Base-by-base conservation (phyloP, 2,329 filamentous ascomycete species). In the Lasiodiplodia hormozganensis region DNA sequence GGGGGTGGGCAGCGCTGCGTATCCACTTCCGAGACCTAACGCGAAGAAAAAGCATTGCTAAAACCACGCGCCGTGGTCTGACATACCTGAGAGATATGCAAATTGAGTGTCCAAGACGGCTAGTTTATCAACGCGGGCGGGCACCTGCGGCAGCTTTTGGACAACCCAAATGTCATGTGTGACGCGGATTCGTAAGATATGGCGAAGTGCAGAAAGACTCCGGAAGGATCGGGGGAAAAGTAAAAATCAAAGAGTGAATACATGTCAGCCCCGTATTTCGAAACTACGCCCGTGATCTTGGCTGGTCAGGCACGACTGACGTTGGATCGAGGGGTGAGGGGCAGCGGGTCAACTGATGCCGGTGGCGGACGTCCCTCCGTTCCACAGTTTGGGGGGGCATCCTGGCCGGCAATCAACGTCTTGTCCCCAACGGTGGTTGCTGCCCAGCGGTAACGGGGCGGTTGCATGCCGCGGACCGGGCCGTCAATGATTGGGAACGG, bases 31-130 rank as follows among this genome's bases (percentile, higher is more conserved):
- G 47, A 64, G 47, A 64, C 60, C 60, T 64, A 31, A 47, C 60
- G 31, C 60, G 25, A 36, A 47, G 43, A 57, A 38, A 64, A 64
- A 64, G 60, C 47, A 64, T 64, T 52, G 60, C 60, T 28, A 52
- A 62, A 47, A 23, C 58, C 58, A 62, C 60, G 60, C 60, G 60
- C 47, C 60, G 31, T 52, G 47, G 60, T 52, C 60, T 53, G 60
- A 64, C 60, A 64, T 38, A 14, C 60, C n/a, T 21, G 23, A 4
- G 23, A 16, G 43, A 34, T 38, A 34, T 52, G 47, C 60, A 52
- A 49, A 25, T 25, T 3, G 25, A 25, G 23, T 36, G 36, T 34
- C 18, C 28, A 52, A 34, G 31, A 49, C 12, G 11, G 60, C 58
- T 49, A 36, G 60, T 28, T 16, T 12, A 49, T 38, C 60, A 52